A percentile compares a stretch with the other conserved stretches of the same genome.
Conservation (phyloP, 768 basidiomycete species). For the Serendipita vermifera region DNA sequence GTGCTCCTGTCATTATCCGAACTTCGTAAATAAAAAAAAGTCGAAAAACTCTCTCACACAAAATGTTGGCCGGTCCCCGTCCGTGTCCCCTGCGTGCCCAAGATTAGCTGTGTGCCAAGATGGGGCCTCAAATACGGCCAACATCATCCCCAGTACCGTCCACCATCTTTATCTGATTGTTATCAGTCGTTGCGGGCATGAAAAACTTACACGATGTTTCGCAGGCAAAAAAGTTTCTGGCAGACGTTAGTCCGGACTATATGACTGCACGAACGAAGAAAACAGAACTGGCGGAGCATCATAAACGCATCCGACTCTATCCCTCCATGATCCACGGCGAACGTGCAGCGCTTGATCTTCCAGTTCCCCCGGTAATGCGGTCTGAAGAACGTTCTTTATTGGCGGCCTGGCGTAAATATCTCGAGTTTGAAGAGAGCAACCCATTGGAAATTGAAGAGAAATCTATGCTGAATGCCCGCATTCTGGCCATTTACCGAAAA, state of each 20-base stretch:
- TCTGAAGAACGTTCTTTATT: slow-evolving; percentile 58
- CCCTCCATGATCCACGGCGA: slow-evolving; percentile 16
- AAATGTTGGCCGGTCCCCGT: too few relatives aligned
- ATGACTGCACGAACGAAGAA: slow-evolving; percentile 90
- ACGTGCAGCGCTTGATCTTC: slow-evolving; percentile 42
- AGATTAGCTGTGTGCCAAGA: too few relatives aligned
- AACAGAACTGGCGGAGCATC: slow-evolving; percentile 57
- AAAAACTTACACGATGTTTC: not conserved
- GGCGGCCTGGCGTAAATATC: slow-evolving; percentile 80
- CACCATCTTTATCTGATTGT: too few relatives aligned
- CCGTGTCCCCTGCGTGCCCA: too few relatives aligned
- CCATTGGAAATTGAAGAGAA: slow-evolving; percentile 82
- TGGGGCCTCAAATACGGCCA: too few relatives aligned
- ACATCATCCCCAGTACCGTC: too few relatives aligned
- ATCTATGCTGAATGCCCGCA: slow-evolving; percentile 46
- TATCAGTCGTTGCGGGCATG: too few relatives aligned
- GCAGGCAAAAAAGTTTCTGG: slow-evolving; percentile 89
- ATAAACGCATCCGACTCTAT: slow-evolving; percentile 9
- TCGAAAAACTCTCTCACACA: too few relatives aligned
- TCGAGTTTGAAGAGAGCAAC: slow-evolving; percentile 93
- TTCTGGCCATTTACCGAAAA: slow-evolving; percentile 77
- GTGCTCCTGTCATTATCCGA: not conserved
- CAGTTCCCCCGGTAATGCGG: slow-evolving; percentile 59
- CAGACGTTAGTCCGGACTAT: slow-evolving; percentile 81
- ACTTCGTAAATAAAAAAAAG: not conserved